These are phyloP conservation scores for Penicillium polonicum DNA, from an alignment of 2,329 filamentous ascomycete species.

Conservation along the genomic window DNA sequence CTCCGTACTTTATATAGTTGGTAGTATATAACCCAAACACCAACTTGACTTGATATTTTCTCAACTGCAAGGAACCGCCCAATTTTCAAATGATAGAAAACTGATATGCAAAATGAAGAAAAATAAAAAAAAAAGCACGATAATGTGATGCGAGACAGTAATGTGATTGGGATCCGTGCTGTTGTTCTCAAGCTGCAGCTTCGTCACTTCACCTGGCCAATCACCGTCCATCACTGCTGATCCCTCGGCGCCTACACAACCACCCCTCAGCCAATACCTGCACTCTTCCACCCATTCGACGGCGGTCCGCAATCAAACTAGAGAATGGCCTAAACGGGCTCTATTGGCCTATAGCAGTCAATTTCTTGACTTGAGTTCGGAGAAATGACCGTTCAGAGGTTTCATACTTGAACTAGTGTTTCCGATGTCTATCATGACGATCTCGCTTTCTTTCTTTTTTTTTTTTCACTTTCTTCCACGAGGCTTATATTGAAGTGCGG, in stretches of 20 bases:
- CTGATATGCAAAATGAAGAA: background rate
- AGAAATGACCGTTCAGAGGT: constrained; percentile 5
- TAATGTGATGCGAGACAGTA: constrained; percentile 13
- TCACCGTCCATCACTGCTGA: constrained; percentile 20
- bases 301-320: background rate
- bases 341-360: background rate
- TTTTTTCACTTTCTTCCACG: background rate
- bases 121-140: background rate
- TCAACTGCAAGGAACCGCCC: constrained; percentile 4
- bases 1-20: background rate
- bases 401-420: constrained; percentile 12
- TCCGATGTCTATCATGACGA: constrained; percentile 3
- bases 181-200: constrained; percentile 27
- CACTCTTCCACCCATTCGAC: background rate
- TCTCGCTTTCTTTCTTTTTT: constrained; percentile 1
- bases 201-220: constrained; percentile 25
- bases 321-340: background rate
- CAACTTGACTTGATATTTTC: background rate
- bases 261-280: constrained; percentile 17
- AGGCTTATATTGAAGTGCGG: background rate
- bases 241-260: constrained; percentile 24
- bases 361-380: background rate
- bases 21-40: background rate
- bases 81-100: background rate
- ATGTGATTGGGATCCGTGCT: constrained; percentile 29